Evolutionary conservation across 345 rosid genomes (phyloP).

Genomic region (Pseudoturritis turrita): DNA sequence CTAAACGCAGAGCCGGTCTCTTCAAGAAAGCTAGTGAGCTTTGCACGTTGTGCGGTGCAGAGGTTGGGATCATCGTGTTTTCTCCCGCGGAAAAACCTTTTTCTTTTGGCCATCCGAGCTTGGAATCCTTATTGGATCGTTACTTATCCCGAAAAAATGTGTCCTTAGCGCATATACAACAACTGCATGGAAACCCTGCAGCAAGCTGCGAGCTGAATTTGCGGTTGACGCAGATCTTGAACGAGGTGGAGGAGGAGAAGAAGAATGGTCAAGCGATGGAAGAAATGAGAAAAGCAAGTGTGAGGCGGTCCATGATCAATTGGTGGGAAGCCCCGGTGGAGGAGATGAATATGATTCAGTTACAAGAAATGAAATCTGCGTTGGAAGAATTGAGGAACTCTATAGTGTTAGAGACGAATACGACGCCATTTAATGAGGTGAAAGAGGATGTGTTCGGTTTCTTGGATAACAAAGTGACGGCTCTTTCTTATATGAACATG

Average conservation of each 20-base stretch:
- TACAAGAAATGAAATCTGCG: slow-evolving; percentile 14
- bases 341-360: slow-evolving; percentile 7
- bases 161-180: not conserved
- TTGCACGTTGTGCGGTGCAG: too few relatives aligned
- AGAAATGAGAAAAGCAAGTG: slow-evolving; percentile 7
- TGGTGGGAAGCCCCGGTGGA: slow-evolving; percentile 18
- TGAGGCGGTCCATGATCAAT: not conserved
- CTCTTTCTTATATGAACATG: slow-evolving; percentile 13
- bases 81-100: slow-evolving; percentile 26
- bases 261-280: too few relatives aligned
- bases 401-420: not conserved
- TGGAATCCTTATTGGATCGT: not conserved
- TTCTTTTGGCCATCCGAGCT: not conserved
- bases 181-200: not conserved
- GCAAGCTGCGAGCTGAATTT: not conserved
- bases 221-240: not conserved
- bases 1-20: too few relatives aligned
- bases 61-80: slow-evolving; percentile 21
- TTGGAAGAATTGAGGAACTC: slow-evolving; percentile 14
- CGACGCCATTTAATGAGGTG: not conserved
- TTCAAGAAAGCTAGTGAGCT: too few relatives aligned
- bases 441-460: too few relatives aligned
- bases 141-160: not conserved
- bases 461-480: not conserved
- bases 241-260: slow-evolving; percentile 10